Conservation (phyloP, 2,329 filamentous ascomycete genomes). For the Neocatenulostroma microsporum region DNA sequence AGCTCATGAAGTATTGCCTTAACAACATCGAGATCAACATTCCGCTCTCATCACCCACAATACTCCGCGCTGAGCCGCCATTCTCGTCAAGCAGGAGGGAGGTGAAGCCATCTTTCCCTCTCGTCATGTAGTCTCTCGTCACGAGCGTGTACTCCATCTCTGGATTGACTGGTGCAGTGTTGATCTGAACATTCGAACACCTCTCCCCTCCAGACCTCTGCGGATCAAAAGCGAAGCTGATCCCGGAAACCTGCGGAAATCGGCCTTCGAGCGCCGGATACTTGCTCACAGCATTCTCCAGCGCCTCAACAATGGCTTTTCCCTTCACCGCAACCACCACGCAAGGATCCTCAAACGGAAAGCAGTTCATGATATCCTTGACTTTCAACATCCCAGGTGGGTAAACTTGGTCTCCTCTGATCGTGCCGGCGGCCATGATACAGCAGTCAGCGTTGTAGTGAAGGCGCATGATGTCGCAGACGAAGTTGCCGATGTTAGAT, state of each 20-base stretch:
- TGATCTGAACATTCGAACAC: conserved; percentile 56
- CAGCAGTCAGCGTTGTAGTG: conserved; percentile 75
- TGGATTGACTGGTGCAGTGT: conserved; percentile 53
- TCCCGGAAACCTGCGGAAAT: conserved; percentile 82
- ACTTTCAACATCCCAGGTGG: conserved; percentile 68
- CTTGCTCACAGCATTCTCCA: conserved; percentile 74
- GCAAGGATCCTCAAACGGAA: conserved; percentile 86
- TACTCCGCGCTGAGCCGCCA: conserved; percentile 66
- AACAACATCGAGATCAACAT: conserved; percentile 79
- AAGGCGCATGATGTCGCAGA: conserved; percentile 82
- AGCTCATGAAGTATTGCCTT: conserved; percentile 82
- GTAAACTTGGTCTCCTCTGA: conserved; percentile 83
- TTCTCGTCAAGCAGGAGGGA: conserved; percentile 67
- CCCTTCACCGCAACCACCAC: conserved; percentile 68
- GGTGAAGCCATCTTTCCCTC: conserved; percentile 69
- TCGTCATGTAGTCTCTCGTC: conserved; percentile 81
- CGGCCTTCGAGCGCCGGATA: conserved; percentile 77
- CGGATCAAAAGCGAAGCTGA: conserved; percentile 65
- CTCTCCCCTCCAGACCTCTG: conserved; percentile 53
- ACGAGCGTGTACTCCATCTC: conserved; percentile 62
- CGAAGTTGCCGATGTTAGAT: conserved; percentile 83
- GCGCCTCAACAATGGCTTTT: conserved; percentile 63
- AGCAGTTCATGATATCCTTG: conserved; percentile 46
- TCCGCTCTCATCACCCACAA: conserved; percentile 80
- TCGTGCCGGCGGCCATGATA: conserved; percentile 77